A percentile compares a stretch with the other conserved stretches of the same genome.
These are phyloP conservation scores for Gossypium herbaceum DNA, from an alignment of 345 rosid species.

Conservation along the genomic window DNA sequence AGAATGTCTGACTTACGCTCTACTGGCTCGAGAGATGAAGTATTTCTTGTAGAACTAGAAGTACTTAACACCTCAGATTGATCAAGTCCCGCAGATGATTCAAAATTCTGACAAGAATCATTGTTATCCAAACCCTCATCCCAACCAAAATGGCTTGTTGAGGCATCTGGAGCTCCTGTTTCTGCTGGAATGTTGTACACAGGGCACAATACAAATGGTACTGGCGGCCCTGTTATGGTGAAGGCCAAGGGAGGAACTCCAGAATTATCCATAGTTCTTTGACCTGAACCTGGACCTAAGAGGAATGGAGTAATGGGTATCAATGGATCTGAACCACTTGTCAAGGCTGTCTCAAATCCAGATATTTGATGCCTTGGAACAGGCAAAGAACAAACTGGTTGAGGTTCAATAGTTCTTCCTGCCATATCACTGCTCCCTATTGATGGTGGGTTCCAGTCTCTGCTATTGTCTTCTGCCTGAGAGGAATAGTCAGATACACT, in stretches of 20 bases:
- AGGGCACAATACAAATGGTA: slow-evolving; percentile 70
- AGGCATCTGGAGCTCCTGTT: slow-evolving; percentile 47
- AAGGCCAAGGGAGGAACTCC: slow-evolving; percentile 49
- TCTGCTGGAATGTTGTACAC: slow-evolving; percentile 47
- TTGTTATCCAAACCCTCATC: slow-evolving; percentile 54
- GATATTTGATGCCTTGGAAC: slow-evolving; percentile 53
- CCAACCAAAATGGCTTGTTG: slow-evolving; percentile 48
- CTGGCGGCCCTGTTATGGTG: slow-evolving; percentile 83
- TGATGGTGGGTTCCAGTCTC: slow-evolving; percentile 55
- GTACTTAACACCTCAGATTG: slow-evolving; percentile 49
- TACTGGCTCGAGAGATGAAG: slow-evolving; percentile 44
- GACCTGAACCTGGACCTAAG: slow-evolving; percentile 58
- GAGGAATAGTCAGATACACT: slow-evolving; percentile 59
- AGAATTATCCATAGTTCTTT: slow-evolving; percentile 55
- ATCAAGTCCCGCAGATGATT: slow-evolving; percentile 48
- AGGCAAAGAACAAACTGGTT: slow-evolving; percentile 47
- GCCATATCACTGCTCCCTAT: slow-evolving; percentile 36
- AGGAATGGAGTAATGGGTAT: slow-evolving; percentile 55
- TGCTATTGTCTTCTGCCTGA: slow-evolving; percentile 55
- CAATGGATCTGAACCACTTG: slow-evolving; percentile 64
- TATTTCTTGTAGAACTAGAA: slow-evolving; percentile 36
- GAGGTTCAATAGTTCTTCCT: slow-evolving; percentile 49
- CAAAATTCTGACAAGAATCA: slow-evolving; percentile 54
- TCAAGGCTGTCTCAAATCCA: slow-evolving; percentile 59
- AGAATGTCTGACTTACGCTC: slow-evolving; percentile 74